Evolutionary conservation across 2,329 filamentous ascomycete genomes (phyloP).

Genomic region (Hypomyces rosellus): DNA sequence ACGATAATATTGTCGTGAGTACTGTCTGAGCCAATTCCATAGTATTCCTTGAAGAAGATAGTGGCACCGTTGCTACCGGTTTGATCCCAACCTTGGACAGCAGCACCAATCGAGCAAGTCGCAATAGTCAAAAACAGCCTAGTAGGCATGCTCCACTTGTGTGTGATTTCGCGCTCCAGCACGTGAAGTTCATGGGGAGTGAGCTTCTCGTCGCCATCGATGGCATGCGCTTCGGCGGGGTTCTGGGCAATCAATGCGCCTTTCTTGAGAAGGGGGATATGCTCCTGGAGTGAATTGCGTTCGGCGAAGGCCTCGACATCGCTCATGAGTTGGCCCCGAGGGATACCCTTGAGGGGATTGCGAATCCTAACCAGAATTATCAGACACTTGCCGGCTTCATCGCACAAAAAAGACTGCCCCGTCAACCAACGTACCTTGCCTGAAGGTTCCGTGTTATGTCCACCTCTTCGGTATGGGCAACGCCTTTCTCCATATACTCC

Average conservation of each 20-base stretch:
- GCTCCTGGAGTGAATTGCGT: slow-evolving; percentile 52
- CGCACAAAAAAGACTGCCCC: no score
- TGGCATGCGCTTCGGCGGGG: slow-evolving; percentile 48
- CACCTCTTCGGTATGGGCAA: slow-evolving; percentile 25
- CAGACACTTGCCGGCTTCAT: neutral
- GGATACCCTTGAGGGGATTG: slow-evolving; percentile 44
- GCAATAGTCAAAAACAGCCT: slow-evolving; percentile 61
- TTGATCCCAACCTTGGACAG: slow-evolving; percentile 61
- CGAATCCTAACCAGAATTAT: neutral
- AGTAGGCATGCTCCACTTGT: slow-evolving; percentile 60
- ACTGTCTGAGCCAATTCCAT: slow-evolving; percentile 30
- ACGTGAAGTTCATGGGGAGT: slow-evolving; percentile 49
- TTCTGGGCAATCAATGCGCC: slow-evolving; percentile 50
- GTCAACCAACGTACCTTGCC: slow-evolving; percentile 31
- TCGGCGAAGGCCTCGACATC: slow-evolving; percentile 56
- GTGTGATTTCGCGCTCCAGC: slow-evolving; percentile 53
- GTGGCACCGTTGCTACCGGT: slow-evolving; percentile 58
- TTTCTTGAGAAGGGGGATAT: slow-evolving; percentile 52
- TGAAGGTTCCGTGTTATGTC: slow-evolving; percentile 35
- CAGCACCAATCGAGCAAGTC: slow-evolving; percentile 61
- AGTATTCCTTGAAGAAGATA: slow-evolving; percentile 48
- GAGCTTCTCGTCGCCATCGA: slow-evolving; percentile 50
- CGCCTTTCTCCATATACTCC: slow-evolving; percentile 20
- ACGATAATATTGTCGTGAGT: slow-evolving; percentile 42
- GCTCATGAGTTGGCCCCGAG: slow-evolving; percentile 45